Evolutionary conservation across 495 filamentous ascomycete species (phyloP).

Genomic region (Cetradonia linearis): DNA sequence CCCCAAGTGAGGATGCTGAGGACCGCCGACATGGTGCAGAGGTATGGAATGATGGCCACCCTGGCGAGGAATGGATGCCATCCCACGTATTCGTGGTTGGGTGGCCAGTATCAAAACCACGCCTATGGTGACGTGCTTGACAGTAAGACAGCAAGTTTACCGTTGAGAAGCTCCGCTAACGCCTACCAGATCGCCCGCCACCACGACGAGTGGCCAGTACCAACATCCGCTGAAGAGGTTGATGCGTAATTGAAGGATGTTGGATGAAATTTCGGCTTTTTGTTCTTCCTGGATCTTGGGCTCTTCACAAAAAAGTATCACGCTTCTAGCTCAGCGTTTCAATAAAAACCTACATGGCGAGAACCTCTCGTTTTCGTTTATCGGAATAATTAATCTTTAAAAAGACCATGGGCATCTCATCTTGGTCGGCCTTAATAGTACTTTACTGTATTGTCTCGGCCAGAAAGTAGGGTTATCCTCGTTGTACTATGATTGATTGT

Average conservation of each 20-base stretch:
- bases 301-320: not conserved
- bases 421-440: not conserved
- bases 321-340: not conserved
- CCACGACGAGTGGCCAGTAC: not conserved
- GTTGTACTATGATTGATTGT: not conserved
- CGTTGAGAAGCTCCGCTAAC: not conserved
- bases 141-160: not conserved
- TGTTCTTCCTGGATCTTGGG: not conserved
- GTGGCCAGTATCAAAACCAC: constrained; percentile 10
- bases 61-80: constrained; percentile 3
- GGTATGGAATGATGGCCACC: constrained; percentile 21
- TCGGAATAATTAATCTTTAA: not conserved
- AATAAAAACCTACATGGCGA: not conserved
- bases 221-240: not conserved
- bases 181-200: constrained; percentile 1
- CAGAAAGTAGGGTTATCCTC: not conserved
- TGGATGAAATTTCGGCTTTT: not conserved
- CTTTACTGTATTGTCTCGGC: not conserved
- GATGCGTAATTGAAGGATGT: not conserved
- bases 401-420: not conserved
- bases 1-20: constrained; percentile 21
- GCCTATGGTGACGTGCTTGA: constrained; percentile 13
- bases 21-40: constrained; percentile 12
- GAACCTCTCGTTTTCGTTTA: not conserved
- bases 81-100: constrained; percentile 8